Conservation (phyloP, 2,329 filamentous ascomycete species). For the Sporothrix pseudoabietina region DNA sequence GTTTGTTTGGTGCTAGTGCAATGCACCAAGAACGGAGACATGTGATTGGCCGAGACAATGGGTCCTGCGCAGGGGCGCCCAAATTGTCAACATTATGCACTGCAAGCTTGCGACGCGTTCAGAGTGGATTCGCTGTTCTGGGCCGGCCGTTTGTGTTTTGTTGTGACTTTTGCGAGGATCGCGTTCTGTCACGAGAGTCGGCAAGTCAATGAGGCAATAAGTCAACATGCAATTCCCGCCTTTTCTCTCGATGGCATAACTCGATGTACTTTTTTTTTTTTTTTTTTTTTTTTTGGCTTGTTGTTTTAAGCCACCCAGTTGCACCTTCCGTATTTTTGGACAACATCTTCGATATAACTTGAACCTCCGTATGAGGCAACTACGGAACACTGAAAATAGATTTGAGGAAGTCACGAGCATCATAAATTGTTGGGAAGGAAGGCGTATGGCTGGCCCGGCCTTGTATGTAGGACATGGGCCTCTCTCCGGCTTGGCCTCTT, state of each 20-base stretch:
- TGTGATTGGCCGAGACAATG: conserved; percentile 18
- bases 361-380: background rate
- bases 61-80: conserved; percentile 7
- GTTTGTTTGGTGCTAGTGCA: conserved; percentile 20
- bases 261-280: background rate
- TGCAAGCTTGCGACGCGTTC: conserved; percentile 23
- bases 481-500: conserved; percentile 5
- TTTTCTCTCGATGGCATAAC: background rate
- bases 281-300: too few relatives aligned
- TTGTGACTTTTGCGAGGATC: background rate
- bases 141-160: background rate
- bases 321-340: background rate
- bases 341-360: too few relatives aligned
- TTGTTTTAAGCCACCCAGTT: background rate
- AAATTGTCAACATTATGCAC: conserved; percentile 32
- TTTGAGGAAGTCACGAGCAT: background rate
- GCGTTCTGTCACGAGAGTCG: conserved; percentile 7
- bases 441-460: background rate
- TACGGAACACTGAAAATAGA: background rate
- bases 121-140: background rate
- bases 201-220: conserved; percentile 2
- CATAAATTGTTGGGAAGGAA: conserved; percentile 1
- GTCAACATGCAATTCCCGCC: background rate
- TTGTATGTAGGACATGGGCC: conserved; percentile 11
- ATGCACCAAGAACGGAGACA: background rate